Evolutionary conservation across 2,329 filamentous ascomycete species (phyloP).

Genomic region (Ophiostoma quercus): DNA sequence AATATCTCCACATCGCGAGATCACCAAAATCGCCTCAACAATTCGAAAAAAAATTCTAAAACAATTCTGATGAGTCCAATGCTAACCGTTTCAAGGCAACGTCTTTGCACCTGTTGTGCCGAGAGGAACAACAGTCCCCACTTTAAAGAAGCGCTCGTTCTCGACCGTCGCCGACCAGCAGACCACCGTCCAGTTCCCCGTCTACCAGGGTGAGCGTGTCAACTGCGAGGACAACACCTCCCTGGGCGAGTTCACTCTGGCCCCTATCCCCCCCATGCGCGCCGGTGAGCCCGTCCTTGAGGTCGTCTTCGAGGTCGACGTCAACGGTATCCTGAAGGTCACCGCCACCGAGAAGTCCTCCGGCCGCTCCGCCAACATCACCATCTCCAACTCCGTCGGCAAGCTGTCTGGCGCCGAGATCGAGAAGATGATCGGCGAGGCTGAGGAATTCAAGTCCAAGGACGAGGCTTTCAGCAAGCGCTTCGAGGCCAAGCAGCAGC

Average conservation of each 20-base stretch:
- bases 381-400: slow-evolving; percentile 98
- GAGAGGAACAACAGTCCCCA: slow-evolving; percentile 70
- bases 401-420: slow-evolving; percentile 94
- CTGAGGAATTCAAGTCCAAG: slow-evolving; percentile 96
- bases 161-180: slow-evolving; percentile 77
- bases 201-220: slow-evolving; percentile 93
- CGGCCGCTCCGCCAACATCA: slow-evolving; percentile 97
- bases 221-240: slow-evolving; percentile 99
- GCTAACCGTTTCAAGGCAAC: slow-evolving; percentile 69
- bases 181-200: slow-evolving; percentile 82
- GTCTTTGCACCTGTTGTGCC: slow-evolving; percentile 94
- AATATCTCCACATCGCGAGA: neutral
- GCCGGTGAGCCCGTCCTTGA: slow-evolving; percentile 96
- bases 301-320: slow-evolving; percentile 98
- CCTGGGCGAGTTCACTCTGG: slow-evolving; percentile 92
- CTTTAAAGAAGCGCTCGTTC: slow-evolving; percentile 81
- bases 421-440: slow-evolving; percentile 95
- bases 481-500: slow-evolving; percentile 98
- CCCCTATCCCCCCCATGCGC: slow-evolving; percentile 80
- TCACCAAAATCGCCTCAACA: neutral
- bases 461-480: slow-evolving; percentile 99
- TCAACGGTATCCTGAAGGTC: slow-evolving; percentile 99
- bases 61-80: too few species aligned
- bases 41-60: too few species aligned
- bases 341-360: slow-evolving; percentile 99